Conservation (phyloP, 306 rosid genomes). For the Ziziphus jujuba region DNA sequence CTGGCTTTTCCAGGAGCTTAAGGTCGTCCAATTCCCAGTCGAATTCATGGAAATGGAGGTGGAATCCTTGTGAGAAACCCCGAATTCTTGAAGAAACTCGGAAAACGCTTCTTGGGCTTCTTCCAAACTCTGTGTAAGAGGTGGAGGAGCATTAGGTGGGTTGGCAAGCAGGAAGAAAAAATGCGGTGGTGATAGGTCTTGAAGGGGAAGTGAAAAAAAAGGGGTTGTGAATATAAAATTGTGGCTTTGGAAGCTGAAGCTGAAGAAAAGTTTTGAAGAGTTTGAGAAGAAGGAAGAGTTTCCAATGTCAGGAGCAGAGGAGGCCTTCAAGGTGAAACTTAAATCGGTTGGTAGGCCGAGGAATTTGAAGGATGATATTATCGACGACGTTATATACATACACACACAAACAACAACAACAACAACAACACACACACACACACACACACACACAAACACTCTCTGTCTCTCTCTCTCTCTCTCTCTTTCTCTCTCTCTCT, state of each 20-base stretch:
- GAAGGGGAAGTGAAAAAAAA: constrained; percentile 2
- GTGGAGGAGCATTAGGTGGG: constrained; percentile 7
- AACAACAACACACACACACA: too few relatives aligned
- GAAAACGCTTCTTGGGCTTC: constrained; percentile 58
- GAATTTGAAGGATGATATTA: constrained; percentile 33
- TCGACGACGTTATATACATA: constrained; percentile 4
- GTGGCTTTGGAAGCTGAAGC: constrained; percentile 13
- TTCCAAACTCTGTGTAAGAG: constrained; percentile 13
- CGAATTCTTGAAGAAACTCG: constrained; percentile 44
- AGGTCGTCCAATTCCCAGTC: constrained; percentile 72
- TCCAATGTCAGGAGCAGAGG: constrained; percentile 1
- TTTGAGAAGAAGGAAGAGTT: not conserved
- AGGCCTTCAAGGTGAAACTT: not conserved
- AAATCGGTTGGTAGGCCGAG: constrained; percentile 21
- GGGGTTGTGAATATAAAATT: too few relatives aligned
- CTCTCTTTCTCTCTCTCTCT: too few relatives aligned
- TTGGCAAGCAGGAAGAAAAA: constrained; percentile 24
- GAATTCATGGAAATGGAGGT: constrained; percentile 44
- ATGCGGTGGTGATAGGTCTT: constrained; percentile 8
- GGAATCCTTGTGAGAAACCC: constrained; percentile 57
- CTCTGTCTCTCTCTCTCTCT: too few relatives aligned
- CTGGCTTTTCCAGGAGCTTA: constrained; percentile 21
- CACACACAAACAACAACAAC: not conserved
- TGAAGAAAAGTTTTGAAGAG: constrained; percentile 1
- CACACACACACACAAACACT: not conserved